Conservation (phyloP, 768 basidiomycete species). For the Psilocybe azurescens region DNA sequence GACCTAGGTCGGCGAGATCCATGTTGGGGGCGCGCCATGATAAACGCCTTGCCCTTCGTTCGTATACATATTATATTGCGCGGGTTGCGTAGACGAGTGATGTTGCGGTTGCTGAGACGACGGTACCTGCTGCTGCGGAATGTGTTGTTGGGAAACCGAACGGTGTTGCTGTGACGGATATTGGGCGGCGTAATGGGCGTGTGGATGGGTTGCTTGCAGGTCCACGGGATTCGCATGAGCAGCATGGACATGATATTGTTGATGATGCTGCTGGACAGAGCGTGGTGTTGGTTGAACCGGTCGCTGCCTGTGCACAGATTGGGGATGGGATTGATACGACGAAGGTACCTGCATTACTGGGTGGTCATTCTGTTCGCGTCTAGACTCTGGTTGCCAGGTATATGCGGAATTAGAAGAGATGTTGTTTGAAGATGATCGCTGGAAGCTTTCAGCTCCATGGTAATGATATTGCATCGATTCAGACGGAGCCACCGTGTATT, state of each 20-base stretch:
- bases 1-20: constrained; percentile 64
- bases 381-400: not conserved
- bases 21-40: constrained; percentile 30
- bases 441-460: not conserved
- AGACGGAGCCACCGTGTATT: constrained; percentile 4
- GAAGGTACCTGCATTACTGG: constrained; percentile 2
- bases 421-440: not conserved
- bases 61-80: constrained; percentile 10
- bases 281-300: not conserved
- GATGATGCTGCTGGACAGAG: constrained; percentile 1
- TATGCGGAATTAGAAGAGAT: not conserved
- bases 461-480: not conserved
- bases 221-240: constrained; percentile 4
- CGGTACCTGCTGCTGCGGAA: not conserved
- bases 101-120: not conserved
- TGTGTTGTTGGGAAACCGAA: not conserved
- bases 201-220: constrained; percentile 12
- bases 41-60: constrained; percentile 17
- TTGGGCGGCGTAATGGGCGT: constrained; percentile 17
- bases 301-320: not conserved
- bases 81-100: constrained; percentile 13
- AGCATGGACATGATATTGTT: constrained; percentile 19
- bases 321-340: constrained; percentile 1
- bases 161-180: constrained; percentile 14
- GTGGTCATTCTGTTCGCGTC: not conserved